Evolutionary conservation across 306 rosid genomes (phyloP).

Genomic region (Gastrolobium villosum): DNA sequence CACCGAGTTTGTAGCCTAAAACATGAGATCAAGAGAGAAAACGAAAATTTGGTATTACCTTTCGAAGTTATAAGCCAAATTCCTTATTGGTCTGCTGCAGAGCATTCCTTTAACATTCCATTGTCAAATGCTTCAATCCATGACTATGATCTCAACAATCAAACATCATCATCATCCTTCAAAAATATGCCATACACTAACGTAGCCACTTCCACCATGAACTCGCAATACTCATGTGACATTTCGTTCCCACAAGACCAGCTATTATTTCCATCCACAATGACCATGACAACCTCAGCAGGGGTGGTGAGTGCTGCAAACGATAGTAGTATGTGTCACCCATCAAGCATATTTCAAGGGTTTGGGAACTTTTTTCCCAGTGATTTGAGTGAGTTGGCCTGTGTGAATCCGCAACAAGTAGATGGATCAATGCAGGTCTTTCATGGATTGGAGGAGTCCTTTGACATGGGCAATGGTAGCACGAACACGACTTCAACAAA

Average conservation of each 20-base stretch:
- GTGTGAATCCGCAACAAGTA: slow-evolving; percentile 37
- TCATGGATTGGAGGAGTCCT: slow-evolving; percentile 44
- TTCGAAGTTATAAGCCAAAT: slow-evolving; percentile 43
- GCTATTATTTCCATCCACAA: slow-evolving; percentile 26
- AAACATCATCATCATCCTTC: slow-evolving; percentile 43
- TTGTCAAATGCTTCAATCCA: slow-evolving; percentile 43
- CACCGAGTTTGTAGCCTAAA: slow-evolving; percentile 47
- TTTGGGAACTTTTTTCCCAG: slow-evolving; percentile 41
- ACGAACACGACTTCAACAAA: slow-evolving; percentile 54
- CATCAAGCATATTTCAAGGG: slow-evolving; percentile 49
- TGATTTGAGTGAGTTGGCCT: slow-evolving; percentile 52
- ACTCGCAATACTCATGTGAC: slow-evolving; percentile 46
- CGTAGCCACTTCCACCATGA: background rate
- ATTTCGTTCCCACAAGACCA: slow-evolving; percentile 46
- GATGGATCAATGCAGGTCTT: background rate
- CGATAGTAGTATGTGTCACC: slow-evolving; percentile 37
- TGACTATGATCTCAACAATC: slow-evolving; percentile 36
- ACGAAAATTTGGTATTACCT: slow-evolving; percentile 33
- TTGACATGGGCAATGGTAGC: slow-evolving; percentile 43
- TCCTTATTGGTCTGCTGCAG: slow-evolving; percentile 50
- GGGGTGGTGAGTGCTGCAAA: slow-evolving; percentile 4
- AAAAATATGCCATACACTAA: slow-evolving; percentile 28
- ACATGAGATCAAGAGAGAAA: slow-evolving; percentile 62
- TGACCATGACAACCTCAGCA: slow-evolving; percentile 28
- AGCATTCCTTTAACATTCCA: slow-evolving; percentile 41